Evolutionary conservation across 2,329 filamentous ascomycete genomes (phyloP), one percentile per base, ranked within the genome.

Genomic region (Beauveria asiatica): DNA sequence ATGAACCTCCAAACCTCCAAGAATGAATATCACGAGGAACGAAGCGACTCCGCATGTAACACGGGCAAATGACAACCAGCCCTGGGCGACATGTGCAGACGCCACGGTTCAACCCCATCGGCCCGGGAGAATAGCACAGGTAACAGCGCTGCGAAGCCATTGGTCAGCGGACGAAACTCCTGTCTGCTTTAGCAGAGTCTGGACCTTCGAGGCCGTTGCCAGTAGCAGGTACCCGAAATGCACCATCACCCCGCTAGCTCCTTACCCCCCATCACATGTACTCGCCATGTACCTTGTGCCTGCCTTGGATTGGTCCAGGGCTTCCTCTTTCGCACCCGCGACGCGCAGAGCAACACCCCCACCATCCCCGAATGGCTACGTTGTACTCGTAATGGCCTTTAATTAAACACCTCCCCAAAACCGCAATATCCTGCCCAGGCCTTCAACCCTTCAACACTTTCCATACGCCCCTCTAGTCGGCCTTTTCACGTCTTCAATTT

Each of bases 91-190:
- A 58, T 58, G 46, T 58, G 41, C 42, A 37, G 42, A 27, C 53
- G 42, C 53, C 53, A 56, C 42, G 19, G 42, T 16, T 23, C 21
- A 56, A 23, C 25, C 53, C 53, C n/a, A 46, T 46, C 53, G 57
- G 57, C 65, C 63, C 64, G 66, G 60, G 45, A 64, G 51, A 64
- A 51, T 60, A 65, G 66, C 70, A 72, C 63, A 64, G 65, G 65
- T 62, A 60, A 37, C 48, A 57, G 59, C 50, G 39, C 57, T 51
- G 66, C 53, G 61, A 50, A 57, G 60, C 63, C 30, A 73, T 73
- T 73, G 70, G 70, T 51, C 63, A 59, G 25, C 45, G 30, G 21
- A 5, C 9, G 9, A 19, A 54, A 25, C 44, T 19, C 41, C 19
- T 45, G 16, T 19, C 42, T 21, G 33, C 33, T 13, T 37, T 37